These are phyloP conservation scores for Exophiala mesophila DNA, from an alignment of 2,329 filamentous ascomycete species.

Conservation along the genomic window DNA sequence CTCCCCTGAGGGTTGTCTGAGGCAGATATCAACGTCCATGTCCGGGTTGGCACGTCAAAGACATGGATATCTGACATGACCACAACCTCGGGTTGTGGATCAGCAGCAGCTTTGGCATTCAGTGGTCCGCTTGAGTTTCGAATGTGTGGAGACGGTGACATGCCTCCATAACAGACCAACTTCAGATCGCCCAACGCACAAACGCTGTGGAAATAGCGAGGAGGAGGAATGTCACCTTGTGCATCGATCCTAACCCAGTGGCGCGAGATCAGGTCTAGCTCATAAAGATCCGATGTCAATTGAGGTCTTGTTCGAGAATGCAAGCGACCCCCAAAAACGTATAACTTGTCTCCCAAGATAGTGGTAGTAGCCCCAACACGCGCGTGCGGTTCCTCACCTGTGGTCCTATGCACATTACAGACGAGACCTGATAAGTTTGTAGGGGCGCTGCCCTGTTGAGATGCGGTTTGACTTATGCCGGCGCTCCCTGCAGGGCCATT, in stretches of 20 bases:
- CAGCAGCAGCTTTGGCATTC: slow-evolving; percentile 44
- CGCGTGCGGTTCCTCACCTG: slow-evolving; percentile 83
- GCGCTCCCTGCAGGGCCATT: slow-evolving; percentile 14
- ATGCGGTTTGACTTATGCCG: slow-evolving; percentile 15
- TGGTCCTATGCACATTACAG: slow-evolving; percentile 72
- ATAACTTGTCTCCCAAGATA: slow-evolving; percentile 89
- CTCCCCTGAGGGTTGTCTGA: slow-evolving; percentile 83
- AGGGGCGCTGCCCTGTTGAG: slow-evolving; percentile 36
- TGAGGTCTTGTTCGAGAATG: slow-evolving; percentile 78
- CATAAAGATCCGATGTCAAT: slow-evolving; percentile 85
- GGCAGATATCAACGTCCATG: slow-evolving; percentile 75
- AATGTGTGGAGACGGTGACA: slow-evolving; percentile 65
- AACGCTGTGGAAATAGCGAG: slow-evolving; percentile 95
- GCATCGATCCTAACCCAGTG: slow-evolving; percentile 92
- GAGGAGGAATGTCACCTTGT: slow-evolving; percentile 77
- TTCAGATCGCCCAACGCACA: slow-evolving; percentile 92
- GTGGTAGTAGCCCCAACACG: slow-evolving; percentile 94
- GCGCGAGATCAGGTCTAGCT: slow-evolving; percentile 81
- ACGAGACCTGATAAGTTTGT: slow-evolving; percentile 62
- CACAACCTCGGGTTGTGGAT: slow-evolving; percentile 77
- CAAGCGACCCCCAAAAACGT: slow-evolving; percentile 89
- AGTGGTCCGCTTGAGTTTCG: slow-evolving; percentile 36
- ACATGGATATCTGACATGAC: slow-evolving; percentile 99
- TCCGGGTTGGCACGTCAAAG: slow-evolving; percentile 75
- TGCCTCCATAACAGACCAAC: slow-evolving; percentile 94